Conservation (phyloP, 2,329 filamentous ascomycete genomes). For the Aspergillus sp. region DNA sequence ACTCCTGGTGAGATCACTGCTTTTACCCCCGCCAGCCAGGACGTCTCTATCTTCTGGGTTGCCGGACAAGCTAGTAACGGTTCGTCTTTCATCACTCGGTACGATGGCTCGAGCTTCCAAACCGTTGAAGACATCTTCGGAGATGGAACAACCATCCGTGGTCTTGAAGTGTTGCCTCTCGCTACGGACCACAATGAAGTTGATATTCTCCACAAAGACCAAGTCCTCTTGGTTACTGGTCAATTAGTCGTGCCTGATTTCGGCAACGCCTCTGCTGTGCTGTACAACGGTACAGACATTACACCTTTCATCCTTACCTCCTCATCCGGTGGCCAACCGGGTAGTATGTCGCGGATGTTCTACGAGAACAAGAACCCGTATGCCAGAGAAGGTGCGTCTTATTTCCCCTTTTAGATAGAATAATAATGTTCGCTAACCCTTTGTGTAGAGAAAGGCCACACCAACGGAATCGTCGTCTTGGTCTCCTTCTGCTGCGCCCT, state of each 20-base stretch:
- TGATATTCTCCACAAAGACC: constrained; percentile 57
- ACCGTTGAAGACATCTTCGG: constrained; percentile 59
- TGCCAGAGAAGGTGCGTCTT: constrained; percentile 45
- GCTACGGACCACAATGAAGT: constrained; percentile 60
- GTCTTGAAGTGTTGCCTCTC: constrained; percentile 73
- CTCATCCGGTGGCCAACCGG: constrained; percentile 56
- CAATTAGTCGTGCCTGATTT: constrained; percentile 67
- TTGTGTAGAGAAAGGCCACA: constrained; percentile 30
- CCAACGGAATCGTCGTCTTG: constrained; percentile 40
- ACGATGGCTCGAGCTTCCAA: constrained; percentile 65
- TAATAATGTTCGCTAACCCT: constrained; percentile 6
- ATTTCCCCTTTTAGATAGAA: not conserved
- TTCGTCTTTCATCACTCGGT: constrained; percentile 73
- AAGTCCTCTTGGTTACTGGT: constrained; percentile 78
- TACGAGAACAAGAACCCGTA: constrained; percentile 76
- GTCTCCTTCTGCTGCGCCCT: constrained; percentile 43
- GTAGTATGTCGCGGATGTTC: constrained; percentile 75
- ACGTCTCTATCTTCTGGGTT: constrained; percentile 72
- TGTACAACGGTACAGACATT: constrained; percentile 78
- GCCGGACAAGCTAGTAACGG: constrained; percentile 64
- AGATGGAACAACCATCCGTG: constrained; percentile 61
- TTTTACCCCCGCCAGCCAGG: constrained; percentile 65
- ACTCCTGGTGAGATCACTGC: constrained; percentile 76
- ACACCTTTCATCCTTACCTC: constrained; percentile 75
- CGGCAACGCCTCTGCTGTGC: constrained; percentile 74